Base-by-base conservation (phyloP, 768 basidiomycete species). In the Clitopilus hobsonii region DNA sequence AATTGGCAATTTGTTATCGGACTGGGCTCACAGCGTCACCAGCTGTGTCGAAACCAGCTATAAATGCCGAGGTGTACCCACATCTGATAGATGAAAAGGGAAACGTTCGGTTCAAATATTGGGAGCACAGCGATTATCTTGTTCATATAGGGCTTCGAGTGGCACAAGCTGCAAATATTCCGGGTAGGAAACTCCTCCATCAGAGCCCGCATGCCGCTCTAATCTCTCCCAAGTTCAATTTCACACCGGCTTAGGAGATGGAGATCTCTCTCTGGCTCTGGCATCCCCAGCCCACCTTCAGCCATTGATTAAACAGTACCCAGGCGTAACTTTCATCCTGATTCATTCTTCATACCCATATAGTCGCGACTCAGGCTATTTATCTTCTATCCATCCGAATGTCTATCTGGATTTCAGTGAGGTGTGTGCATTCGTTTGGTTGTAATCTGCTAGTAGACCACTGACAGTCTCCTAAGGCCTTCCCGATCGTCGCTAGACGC, bases 391-490 rank as follows among this genome's bases (percentile, higher is more conserved):
- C 10, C 90, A 90, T 59, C 64, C 72, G 49, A 91, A 91, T 58
- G 89, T 90, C 10, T 91, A 79, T 61, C 71, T 91, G 45, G 90
- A 92, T 67, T 88, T 91, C 64, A 89, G 90, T 36, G 86, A 88
- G 71, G 81, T 80, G 16, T 41, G 48, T 28, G n/a, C 51, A 6
- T 45, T 6, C 26, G 13, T 41, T 8, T 4, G 24, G 5, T 28
- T 51, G 49, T 28, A 25, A 20, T 3, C 8, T 27, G n/a, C n/a
- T 14, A 32, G 6, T 32, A 45, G 25, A 38, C 48, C 6, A 52
- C 36, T 25, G 13, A 8, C 32, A 3, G n/a, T 4, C 32, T 36
- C 32, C 13, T 4, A 51, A 80, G 78, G 72, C 90, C 20, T 91
- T 89, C 58, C 88, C 88, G 0, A 71, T 81, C 53, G 70, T 91